Percentiles rank a stretch among this genome's conserved stretches.
phyloP scores from a whole-genome alignment of 371 early-diverging fungal genomes.

The Lichtheimia corymbifera region DNA sequence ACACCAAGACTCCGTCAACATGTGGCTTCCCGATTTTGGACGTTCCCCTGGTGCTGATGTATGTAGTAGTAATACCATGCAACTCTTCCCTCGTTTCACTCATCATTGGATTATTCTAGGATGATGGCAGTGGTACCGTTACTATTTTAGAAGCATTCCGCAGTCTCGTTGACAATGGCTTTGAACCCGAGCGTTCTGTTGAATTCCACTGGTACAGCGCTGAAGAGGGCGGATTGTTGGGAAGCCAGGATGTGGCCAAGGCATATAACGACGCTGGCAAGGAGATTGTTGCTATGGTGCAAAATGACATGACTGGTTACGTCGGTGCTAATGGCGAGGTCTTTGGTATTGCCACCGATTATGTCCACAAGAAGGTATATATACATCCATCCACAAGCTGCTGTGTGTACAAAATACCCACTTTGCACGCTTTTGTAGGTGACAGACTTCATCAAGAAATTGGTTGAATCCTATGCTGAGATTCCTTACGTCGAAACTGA shows the following conservation, averaged over 20 bases:
- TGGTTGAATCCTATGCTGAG: constrained; percentile 53
- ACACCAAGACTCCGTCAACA: constrained; percentile 91
- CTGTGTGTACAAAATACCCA: no score
- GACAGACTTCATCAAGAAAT: constrained; percentile 62
- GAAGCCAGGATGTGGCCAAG: constrained; percentile 85
- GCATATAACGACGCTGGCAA: constrained; percentile 59
- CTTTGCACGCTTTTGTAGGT: constrained; percentile 24
- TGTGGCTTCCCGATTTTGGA: constrained; percentile 83
- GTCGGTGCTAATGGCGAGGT: constrained; percentile 61
- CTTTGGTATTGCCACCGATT: constrained; percentile 86
- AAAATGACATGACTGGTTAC: constrained; percentile 86
- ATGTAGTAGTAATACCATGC: constrained; percentile 10
- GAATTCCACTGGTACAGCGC: constrained; percentile 97
- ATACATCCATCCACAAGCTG: background rate
- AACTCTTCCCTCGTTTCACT: background rate
- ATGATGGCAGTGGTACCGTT: constrained; percentile 89
- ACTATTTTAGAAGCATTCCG: constrained; percentile 89
- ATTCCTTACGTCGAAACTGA: constrained; percentile 58
- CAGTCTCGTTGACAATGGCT: constrained; percentile 64
- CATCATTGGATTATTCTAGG: constrained; percentile 36
- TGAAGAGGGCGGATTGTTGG: constrained; percentile 87
- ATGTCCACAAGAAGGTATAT: constrained; percentile 60
- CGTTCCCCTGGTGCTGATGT: constrained; percentile 84
- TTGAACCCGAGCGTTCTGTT: constrained; percentile 79
- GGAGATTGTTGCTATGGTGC: constrained; percentile 76